A percentile compares a stretch with the other conserved stretches of the same genome.
Conservation (phyloP, 768 basidiomycete genomes). For the Russula compacta region DNA sequence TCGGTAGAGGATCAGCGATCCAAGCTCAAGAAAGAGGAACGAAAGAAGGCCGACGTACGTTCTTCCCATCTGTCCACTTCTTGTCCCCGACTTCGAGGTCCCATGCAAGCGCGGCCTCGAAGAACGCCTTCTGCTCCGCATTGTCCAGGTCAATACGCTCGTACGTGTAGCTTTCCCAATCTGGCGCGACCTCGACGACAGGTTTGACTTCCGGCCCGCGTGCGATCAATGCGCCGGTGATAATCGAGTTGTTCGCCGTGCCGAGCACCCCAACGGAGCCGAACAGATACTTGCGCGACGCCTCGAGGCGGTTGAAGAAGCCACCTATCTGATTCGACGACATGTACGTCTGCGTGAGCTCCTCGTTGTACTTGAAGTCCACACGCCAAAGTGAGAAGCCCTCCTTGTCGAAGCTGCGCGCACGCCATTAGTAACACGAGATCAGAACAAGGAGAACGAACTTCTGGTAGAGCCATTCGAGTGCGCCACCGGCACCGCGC, state of each 20-base stretch:
- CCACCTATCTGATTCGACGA: slow-evolving; percentile 89
- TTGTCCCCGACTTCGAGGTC: slow-evolving; percentile 83
- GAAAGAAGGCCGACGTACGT: slow-evolving; percentile 43
- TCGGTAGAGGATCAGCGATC: background rate
- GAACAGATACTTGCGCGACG: slow-evolving; percentile 93
- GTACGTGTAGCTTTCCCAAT: slow-evolving; percentile 85
- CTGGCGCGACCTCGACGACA: slow-evolving; percentile 75
- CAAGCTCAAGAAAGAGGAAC: background rate
- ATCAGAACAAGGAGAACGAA: slow-evolving; percentile 31
- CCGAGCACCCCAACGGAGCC: slow-evolving; percentile 91
- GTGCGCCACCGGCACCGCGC: slow-evolving; percentile 63
- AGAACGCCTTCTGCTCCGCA: slow-evolving; percentile 75
- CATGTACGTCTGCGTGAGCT: slow-evolving; percentile 91
- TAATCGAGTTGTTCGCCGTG: slow-evolving; percentile 62
- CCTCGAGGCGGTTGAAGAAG: slow-evolving; percentile 98
- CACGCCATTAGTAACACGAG: slow-evolving; percentile 2
- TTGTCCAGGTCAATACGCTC: slow-evolving; percentile 67
- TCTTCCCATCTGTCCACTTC: slow-evolving; percentile 87
- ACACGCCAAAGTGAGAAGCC: slow-evolving; percentile 90
- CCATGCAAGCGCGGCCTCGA: slow-evolving; percentile 91
- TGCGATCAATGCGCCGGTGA: slow-evolving; percentile 72
- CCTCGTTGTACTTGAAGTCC: slow-evolving; percentile 95
- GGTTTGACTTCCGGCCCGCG: slow-evolving; percentile 69
- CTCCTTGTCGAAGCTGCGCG: slow-evolving; percentile 66
- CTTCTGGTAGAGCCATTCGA: slow-evolving; percentile 98